These are phyloP conservation scores for Elasticomyces elasticus DNA, from an alignment of 495 filamentous ascomycete genomes.

Conservation along the genomic window DNA sequence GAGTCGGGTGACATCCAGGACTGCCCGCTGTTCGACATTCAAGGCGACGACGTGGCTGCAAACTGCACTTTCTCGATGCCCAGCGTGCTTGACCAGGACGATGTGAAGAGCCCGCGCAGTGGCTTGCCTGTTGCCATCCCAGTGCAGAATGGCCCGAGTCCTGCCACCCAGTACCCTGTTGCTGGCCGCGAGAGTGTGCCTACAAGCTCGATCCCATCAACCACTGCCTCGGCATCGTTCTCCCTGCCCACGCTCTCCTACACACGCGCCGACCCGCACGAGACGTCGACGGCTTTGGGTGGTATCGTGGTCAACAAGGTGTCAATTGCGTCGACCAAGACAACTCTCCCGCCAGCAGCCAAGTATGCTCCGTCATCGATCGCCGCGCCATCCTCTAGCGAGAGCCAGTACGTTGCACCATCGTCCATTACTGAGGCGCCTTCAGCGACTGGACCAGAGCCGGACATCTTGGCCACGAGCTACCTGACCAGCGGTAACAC, in stretches of 20 bases:
- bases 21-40: constrained; percentile 51
- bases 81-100: constrained; percentile 29
- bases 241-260: constrained; percentile 8
- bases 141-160: constrained; percentile 27
- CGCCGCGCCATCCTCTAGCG: neutral
- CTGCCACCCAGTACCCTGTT: constrained; percentile 10
- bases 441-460: neutral
- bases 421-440: neutral
- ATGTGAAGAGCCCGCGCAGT: constrained; percentile 30
- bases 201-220: neutral
- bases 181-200: constrained; percentile 5
- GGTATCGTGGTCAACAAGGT: constrained; percentile 9
- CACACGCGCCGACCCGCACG: constrained; percentile 2
- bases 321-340: neutral
- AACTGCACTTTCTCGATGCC: constrained; percentile 42
- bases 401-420: neutral
- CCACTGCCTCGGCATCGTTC: neutral
- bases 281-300: constrained; percentile 7
- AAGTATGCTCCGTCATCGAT: neutral
- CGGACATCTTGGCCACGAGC: constrained; percentile 8
- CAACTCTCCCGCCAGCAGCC: neutral
- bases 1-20: constrained; percentile 43
- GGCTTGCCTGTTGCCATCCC: constrained; percentile 45
- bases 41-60: constrained; percentile 33
- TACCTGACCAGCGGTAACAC: constrained; percentile 14